Conservation (phyloP, 345 rosid genomes). For the Populus tremula region DNA sequence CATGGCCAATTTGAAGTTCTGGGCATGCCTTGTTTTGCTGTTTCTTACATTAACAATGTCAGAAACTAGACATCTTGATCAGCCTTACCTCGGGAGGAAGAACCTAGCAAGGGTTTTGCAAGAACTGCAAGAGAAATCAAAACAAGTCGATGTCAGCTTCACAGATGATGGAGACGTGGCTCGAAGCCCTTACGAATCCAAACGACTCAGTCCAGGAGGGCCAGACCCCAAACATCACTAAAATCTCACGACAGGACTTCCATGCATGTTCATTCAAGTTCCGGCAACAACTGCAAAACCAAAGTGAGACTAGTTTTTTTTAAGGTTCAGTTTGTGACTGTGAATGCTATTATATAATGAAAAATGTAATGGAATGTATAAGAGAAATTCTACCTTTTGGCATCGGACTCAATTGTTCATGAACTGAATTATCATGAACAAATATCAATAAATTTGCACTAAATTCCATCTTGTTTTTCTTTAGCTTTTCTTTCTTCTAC, state of each 20-base stretch:
- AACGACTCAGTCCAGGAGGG: constrained; percentile 38
- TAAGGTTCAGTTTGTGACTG: not conserved
- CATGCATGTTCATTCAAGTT: not conserved
- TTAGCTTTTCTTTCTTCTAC: not conserved
- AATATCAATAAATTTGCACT: not conserved
- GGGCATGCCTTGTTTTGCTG: constrained; percentile 19
- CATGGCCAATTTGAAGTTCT: constrained; percentile 30
- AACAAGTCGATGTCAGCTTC: not conserved
- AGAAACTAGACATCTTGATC: constrained; percentile 19
- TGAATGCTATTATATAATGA: not conserved
- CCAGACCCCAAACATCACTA: constrained; percentile 47
- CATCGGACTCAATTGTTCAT: not conserved
- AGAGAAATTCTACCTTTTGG: not conserved
- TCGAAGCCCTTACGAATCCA: constrained; percentile 5
- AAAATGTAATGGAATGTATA: not conserved
- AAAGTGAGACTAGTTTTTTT: not conserved
- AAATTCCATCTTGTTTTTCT: not conserved
- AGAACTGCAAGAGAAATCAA: constrained; percentile 14
- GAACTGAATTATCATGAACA: not conserved
- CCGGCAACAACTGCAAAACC: not conserved
- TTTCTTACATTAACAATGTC: constrained; percentile 11
- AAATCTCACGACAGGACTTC: not conserved
- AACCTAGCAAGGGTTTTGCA: not conserved
- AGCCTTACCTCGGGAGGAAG: constrained; percentile 7
- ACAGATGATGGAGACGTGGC: not conserved